Evolutionary conservation across 1,139 yeast genomes (phyloP).

Genomic region (Barnettozyma hawaiiensis): DNA sequence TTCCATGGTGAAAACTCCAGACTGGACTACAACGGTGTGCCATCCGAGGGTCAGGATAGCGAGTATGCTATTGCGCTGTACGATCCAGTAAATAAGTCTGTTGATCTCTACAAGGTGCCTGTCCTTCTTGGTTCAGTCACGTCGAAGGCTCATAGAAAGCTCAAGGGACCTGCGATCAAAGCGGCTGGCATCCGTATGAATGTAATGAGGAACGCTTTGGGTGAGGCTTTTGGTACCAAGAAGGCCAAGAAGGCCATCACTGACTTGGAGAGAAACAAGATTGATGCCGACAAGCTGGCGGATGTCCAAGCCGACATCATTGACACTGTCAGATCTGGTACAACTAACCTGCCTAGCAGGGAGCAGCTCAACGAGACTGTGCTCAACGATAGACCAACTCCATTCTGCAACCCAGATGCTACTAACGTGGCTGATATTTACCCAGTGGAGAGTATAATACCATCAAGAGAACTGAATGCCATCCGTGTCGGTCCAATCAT

Average conservation of each 20-base stretch:
- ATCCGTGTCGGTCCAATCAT: slow-evolving; percentile 57
- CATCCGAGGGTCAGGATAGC: slow-evolving; percentile 35
- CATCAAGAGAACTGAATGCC: slow-evolving; percentile 55
- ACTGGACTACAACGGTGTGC: slow-evolving; percentile 67
- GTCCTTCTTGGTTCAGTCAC: slow-evolving; percentile 49
- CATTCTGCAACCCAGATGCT: slow-evolving; percentile 69
- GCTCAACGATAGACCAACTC: slow-evolving; percentile 74
- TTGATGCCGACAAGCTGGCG: slow-evolving; percentile 76
- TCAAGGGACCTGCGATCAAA: slow-evolving; percentile 57
- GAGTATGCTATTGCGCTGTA: slow-evolving; percentile 62
- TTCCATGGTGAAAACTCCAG: slow-evolving; percentile 76
- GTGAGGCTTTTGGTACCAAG: slow-evolving; percentile 96
- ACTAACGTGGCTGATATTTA: slow-evolving; percentile 78
- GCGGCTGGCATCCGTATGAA: slow-evolving; percentile 43
- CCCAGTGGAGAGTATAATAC: slow-evolving; percentile 65
- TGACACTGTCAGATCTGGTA: slow-evolving; percentile 67
- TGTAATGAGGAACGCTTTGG: slow-evolving; percentile 72
- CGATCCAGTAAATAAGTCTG: slow-evolving; percentile 52
- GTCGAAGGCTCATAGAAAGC: slow-evolving; percentile 45
- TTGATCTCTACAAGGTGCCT: slow-evolving; percentile 61
- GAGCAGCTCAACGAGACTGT: slow-evolving; percentile 48
- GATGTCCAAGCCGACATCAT: slow-evolving; percentile 76
- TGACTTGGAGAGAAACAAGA: slow-evolving; percentile 73
- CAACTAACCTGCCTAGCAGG: slow-evolving; percentile 68
- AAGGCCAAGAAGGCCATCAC: slow-evolving; percentile 89